Base-by-base conservation (phyloP, 345 rosid species). In the Murraya paniculata region DNA sequence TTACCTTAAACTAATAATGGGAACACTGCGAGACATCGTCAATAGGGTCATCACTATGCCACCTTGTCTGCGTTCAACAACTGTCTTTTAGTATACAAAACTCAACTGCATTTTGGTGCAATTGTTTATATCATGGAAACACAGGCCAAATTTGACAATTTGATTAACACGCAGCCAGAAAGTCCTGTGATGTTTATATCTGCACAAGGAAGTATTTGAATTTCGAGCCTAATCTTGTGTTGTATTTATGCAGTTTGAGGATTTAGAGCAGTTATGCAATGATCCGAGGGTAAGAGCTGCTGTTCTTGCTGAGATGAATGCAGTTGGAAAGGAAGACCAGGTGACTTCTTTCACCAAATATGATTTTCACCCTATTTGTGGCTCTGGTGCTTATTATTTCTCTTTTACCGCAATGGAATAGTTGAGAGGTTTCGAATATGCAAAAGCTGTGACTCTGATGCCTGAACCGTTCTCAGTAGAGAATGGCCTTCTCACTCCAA, bases 401-500 rank as follows among this genome's bases (percentile, higher is more conserved):
- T 71, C 33, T 6, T 36, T 58, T 25, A 33, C 25, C 28, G 56
- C 64, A 70, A 78, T 79, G 80, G 36, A 72, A 58, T 33, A 91
- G 93, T 78, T 91, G 87, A 88, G 89, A 84, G 93, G 93, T 70
- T 91, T 91, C 27, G 92, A 90, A 77, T 89, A 86, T 81, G 98
- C 90, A 69, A 95, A 85, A 87, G 95, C 95, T 56, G 91, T 93
- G 72, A 92, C 92, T 35, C 86, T 95, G 83, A 97, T 93, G 83
- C 82, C 87, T 6, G 98, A 91, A 81, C 94, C 90, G 33, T 93
- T 95, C 79, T 84, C 97, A 2, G 36, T 89, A 68, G 97, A 95
- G 84, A 92, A 91, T 77, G 98, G 89, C 21, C 91, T 95, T 45
- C 88, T 95, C 24, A 95, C 98, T 45, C 95, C 97, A 48, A 95